Evolutionary conservation across 1,284 basidiomycete species (phyloP), one percentile per base, ranked within the genome.

Genomic region (Peniophora sp.): DNA sequence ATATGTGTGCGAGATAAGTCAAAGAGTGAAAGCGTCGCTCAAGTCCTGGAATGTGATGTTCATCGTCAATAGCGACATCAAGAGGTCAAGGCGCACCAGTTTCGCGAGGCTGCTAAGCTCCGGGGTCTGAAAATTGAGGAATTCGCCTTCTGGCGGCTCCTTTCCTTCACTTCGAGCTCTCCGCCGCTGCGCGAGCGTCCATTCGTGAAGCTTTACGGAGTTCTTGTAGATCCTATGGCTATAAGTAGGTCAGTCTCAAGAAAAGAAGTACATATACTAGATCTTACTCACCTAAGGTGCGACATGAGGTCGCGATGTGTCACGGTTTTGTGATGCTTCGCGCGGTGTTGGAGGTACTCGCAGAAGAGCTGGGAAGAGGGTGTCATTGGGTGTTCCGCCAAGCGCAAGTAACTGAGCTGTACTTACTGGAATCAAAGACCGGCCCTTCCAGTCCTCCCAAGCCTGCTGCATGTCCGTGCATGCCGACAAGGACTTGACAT

Each of bases 71-170:
- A n/a, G n/a, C 27, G 5, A 16, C 39, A 41, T 22, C 12, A 45
- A 20, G 10, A 19, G 14, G 41, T 12, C 12, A 10, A 44, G 10
- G 20, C 44, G 14, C 20, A 45, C 44, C 20, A 45, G 20, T 22
- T 25, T 45, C 20, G 23, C 23, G 9, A 45, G 22, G 44, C 44
- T 45, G 23, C 44, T 45, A 9, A 45, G 44, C 44, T 45, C 44
- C 16, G 53, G 53, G 3, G 49, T 54, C 41, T 55, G 53, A 34
- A 55, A 55, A 41, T 54, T 50, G n/a, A 54, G 45, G 48, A 50
- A 34, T 16, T 55, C 53, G 36, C 53, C 53, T 27, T 43, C 39
- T 3, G 43, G 34, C 16, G 41, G 27, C 2, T 34, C 19, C 27
- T 53, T 35, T 14, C 35, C 19, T 17, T 27, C 39, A 23, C 39